Evolutionary conservation across 768 basidiomycete genomes (phyloP).

Genomic region (Agrocybe praecox): DNA sequence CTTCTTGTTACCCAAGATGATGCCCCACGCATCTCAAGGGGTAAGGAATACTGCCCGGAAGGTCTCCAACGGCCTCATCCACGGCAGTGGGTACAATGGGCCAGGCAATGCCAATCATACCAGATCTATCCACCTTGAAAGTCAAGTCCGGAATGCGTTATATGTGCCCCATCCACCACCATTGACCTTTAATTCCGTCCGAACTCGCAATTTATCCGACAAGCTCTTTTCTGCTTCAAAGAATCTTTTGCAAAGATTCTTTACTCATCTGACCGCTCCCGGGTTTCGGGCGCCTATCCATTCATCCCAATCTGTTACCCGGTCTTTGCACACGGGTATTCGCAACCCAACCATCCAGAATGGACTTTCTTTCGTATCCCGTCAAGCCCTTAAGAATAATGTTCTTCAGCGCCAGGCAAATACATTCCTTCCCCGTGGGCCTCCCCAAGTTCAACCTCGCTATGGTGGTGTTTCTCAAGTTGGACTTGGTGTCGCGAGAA

Average conservation of each 20-base stretch:
- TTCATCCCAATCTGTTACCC: conserved; percentile 30
- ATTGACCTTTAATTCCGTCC: conserved; percentile 11
- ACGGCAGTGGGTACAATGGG: conserved; percentile 27
- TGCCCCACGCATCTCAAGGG: conserved; percentile 51
- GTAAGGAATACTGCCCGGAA: conserved; percentile 42
- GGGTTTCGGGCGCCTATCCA: conserved; percentile 39
- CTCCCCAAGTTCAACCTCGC: conserved; percentile 40
- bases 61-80: conserved; percentile 33
- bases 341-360: conserved; percentile 47
- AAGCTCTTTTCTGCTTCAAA: conserved; percentile 55
- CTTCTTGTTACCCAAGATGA: conserved; percentile 25
- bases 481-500: conserved; percentile 75
- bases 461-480: conserved; percentile 57
- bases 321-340: conserved; percentile 28
- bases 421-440: conserved; percentile 60
- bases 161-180: conserved; percentile 7
- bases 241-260: conserved; percentile 55
- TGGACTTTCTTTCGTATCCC: conserved; percentile 57
- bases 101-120: conserved; percentile 25
- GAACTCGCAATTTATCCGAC: conserved; percentile 35
- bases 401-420: conserved; percentile 38
- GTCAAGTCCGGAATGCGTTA: conserved; percentile 33
- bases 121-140: conserved; percentile 49
- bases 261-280: conserved; percentile 60
- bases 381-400: conserved; percentile 47